Conservation (phyloP, 352 stramenopile genomes). For the Pythium dissimile region DNA sequence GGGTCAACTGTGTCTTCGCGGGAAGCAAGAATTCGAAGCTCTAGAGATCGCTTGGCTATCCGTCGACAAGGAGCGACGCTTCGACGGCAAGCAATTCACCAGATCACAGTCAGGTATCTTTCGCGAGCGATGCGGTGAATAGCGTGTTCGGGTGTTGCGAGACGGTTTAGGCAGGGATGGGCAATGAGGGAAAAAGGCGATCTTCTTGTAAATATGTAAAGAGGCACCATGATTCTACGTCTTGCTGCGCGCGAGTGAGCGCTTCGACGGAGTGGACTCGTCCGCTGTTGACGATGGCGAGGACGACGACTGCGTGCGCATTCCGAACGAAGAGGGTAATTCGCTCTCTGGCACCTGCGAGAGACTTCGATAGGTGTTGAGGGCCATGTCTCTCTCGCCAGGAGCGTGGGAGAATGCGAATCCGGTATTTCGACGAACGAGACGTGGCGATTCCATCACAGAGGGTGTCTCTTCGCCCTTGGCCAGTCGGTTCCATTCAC, state of each 20-base stretch:
- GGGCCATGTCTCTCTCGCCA: slow-evolving; percentile 71
- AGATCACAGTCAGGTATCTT: too few relatives aligned
- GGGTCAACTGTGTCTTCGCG: slow-evolving; percentile 11
- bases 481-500: slow-evolving; percentile 86
- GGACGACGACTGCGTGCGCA: slow-evolving; percentile 30
- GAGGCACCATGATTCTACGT: background rate
- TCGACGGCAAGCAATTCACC: background rate
- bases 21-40: slow-evolving; percentile 20
- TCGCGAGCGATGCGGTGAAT: too few relatives aligned
- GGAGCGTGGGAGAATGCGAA: slow-evolving; percentile 85
- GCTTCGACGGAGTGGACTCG: slow-evolving; percentile 46
- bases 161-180: background rate
- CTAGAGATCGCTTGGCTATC: background rate
- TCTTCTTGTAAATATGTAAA: slow-evolving; percentile 24
- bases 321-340: slow-evolving; percentile 7
- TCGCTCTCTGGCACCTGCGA: slow-evolving; percentile 32
- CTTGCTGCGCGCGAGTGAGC: slow-evolving; percentile 2
- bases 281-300: slow-evolving; percentile 51
- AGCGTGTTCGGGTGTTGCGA: background rate
- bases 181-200: background rate
- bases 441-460: slow-evolving; percentile 57
- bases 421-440: slow-evolving; percentile 82
- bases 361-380: slow-evolving; percentile 38
- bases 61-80: slow-evolving; percentile 7
- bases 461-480: slow-evolving; percentile 64